These are phyloP conservation scores for Solanum gracilifrons DNA, from an alignment of 257 asterid species.

Conservation along the genomic window DNA sequence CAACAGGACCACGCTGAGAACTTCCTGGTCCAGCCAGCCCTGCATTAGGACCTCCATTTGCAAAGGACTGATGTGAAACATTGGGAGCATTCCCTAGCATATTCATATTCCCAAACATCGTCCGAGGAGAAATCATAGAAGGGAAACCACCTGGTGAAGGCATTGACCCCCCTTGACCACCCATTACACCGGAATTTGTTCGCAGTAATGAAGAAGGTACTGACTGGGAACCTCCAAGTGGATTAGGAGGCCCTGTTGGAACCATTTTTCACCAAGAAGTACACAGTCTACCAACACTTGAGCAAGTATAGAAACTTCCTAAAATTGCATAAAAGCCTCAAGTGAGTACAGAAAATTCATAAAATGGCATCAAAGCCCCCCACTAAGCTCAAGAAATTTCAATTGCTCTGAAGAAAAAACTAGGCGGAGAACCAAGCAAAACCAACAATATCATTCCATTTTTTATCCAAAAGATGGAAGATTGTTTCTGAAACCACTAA, in stretches of 20 bases:
- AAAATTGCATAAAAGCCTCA: conserved; percentile 13
- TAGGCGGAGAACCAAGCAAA: not conserved
- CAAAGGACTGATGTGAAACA: conserved; percentile 62
- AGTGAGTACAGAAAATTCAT: not conserved
- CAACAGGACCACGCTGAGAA: conserved; percentile 37
- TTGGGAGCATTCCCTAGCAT: conserved; percentile 63
- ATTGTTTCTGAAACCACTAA: not conserved
- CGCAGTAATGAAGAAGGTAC: conserved; percentile 56
- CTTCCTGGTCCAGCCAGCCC: conserved; percentile 58
- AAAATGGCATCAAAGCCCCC: not conserved
- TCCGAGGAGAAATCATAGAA: conserved; percentile 60
- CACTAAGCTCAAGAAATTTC: not conserved
- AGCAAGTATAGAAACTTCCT: conserved; percentile 1
- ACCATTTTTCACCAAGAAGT: conserved; percentile 23
- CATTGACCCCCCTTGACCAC: conserved; percentile 73
- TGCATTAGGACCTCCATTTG: conserved; percentile 54
- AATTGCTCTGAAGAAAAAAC: not conserved
- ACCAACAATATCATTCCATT: not conserved
- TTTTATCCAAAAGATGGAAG: not conserved
- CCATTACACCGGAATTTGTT: conserved; percentile 63
- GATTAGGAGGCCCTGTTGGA: conserved; percentile 72
- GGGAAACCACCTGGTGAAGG: conserved; percentile 52
- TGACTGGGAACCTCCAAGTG: conserved; percentile 56
- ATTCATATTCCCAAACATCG: conserved; percentile 53
- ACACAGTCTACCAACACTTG: conserved; percentile 4